Evolutionary conservation across 495 filamentous ascomycete genomes (phyloP).

Genomic region (Aspergillus hancockii): DNA sequence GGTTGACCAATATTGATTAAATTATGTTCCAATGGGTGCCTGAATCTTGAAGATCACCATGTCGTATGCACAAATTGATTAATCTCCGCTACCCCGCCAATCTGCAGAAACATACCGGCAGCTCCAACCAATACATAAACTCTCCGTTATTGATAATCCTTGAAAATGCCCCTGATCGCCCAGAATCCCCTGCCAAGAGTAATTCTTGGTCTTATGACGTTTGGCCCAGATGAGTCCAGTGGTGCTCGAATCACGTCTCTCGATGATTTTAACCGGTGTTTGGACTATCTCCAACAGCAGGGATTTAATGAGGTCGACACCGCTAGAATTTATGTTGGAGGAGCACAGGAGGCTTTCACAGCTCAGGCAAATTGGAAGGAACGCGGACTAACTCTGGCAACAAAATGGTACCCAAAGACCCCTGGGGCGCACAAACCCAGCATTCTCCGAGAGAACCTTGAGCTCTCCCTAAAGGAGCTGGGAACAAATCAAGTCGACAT

Average conservation of each 20-base stretch:
- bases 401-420: constrained; percentile 71
- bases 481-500: constrained; percentile 80
- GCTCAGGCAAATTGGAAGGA: constrained; percentile 76
- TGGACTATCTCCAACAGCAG: constrained; percentile 69
- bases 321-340: constrained; percentile 70
- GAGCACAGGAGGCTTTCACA: constrained; percentile 82
- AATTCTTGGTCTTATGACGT: constrained; percentile 65
- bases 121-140: too few species aligned
- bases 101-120: constrained; percentile 6
- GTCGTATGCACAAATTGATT: not conserved
- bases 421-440: constrained; percentile 62
- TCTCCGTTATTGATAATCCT: too few species aligned
- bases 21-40: not conserved
- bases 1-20: not conserved
- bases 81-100: constrained; percentile 7
- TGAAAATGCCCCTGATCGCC: constrained; percentile 55
- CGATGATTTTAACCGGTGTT: constrained; percentile 61
- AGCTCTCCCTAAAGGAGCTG: constrained; percentile 69
- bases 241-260: constrained; percentile 72
- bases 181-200: constrained; percentile 51
- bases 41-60: not conserved
- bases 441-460: constrained; percentile 60
- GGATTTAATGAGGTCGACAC: constrained; percentile 83
- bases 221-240: constrained; percentile 49
- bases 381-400: constrained; percentile 78